Base-by-base conservation (phyloP, 768 basidiomycete genomes). In the Kwoniella newhampshirensis region DNA sequence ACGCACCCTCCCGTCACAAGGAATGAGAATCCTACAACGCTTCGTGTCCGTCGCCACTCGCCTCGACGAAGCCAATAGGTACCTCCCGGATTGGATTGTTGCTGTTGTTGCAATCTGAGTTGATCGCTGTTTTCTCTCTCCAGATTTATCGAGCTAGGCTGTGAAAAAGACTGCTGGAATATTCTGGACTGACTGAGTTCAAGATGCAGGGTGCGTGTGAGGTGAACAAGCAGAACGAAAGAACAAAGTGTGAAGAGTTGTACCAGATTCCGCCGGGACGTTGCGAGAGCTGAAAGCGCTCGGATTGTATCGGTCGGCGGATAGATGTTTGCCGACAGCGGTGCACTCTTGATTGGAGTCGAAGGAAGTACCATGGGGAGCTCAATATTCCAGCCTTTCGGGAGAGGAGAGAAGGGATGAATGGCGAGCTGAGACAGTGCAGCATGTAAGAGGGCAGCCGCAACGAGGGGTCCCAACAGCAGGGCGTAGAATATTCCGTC, bases 401-500 rank as follows among this genome's bases (percentile, higher is more conserved):
- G 85, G 4, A 86, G 77, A 2, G 79, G 48, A 1, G 78, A 50
- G 64, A 58, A 60, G 17, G 74, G 52, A 49, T 71, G 44, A 48
- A 71, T 21, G 6, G 61, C 27, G n/a, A 73, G 68, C 60, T 75
- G 68, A 72, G 71, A 77, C 64, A 77, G 78, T 21, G 81, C 82
- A 42, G 82, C 81, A 64, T 59, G 73, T 1, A 90, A 78, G 50
- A 91, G 73, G 0, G 86, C 84, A 9, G 85, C 81, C 7, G 89
- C 82, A 51, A 94, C 84, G 27, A 94, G 79, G 2, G 92, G 90
- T 12, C 86, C 87, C 28, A 92, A 81, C n/a, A 91, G 81, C 12
- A 94, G 78, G 2, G 87, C 91, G 40, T 87, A 91, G 56, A 89
- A 77, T 21, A 87, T 84, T 13, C 93, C 93, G 73, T 96, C 91